phyloP scores from a whole-genome alignment of 768 basidiomycete species.

The Suillus variegatus region DNA sequence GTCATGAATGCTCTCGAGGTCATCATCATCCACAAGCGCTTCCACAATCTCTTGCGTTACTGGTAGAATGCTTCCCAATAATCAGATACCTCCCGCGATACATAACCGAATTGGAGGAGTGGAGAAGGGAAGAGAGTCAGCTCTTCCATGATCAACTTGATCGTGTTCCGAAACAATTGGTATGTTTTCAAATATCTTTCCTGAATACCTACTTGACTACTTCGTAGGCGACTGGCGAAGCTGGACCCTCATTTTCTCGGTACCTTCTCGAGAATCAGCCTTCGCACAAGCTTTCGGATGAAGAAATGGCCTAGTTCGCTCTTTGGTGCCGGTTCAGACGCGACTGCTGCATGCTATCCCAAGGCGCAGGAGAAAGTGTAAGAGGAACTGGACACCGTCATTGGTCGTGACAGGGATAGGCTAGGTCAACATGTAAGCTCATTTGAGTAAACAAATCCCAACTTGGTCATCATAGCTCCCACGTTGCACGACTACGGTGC shows the following conservation, averaged over 20 bases:
- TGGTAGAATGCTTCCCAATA: conserved; percentile 39
- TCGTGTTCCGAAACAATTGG: conserved; percentile 47
- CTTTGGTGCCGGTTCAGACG: conserved; percentile 69
- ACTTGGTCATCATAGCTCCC: conserved; percentile 31
- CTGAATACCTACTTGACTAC: conserved; percentile 14
- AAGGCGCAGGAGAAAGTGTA: conserved; percentile 54
- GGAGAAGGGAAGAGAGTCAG: conserved; percentile 58
- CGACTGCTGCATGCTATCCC: conserved; percentile 58
- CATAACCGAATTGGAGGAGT: conserved; percentile 53
- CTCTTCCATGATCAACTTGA: conserved; percentile 56
- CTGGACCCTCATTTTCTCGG: conserved; percentile 50
- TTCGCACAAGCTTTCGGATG: conserved; percentile 53
- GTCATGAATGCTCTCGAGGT: conserved; percentile 36
- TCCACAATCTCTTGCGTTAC: conserved; percentile 34
- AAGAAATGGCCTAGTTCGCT: conserved; percentile 65
- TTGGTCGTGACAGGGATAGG: conserved; percentile 46
- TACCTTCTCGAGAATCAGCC: conserved; percentile 58
- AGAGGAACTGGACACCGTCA: conserved; percentile 52
- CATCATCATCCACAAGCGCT: conserved; percentile 34
- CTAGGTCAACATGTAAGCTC: neutral
- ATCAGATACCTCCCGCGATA: conserved; percentile 60
- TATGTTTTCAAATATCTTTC: conserved; percentile 18
- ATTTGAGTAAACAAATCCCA: conserved; percentile 9
- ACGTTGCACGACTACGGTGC: conserved; percentile 40
- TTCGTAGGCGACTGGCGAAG: conserved; percentile 22